Evolutionary conservation across 1,284 basidiomycete genomes (phyloP), one percentile per base, ranked within the genome.

Genomic region (Paramarasmius palmivorus): DNA sequence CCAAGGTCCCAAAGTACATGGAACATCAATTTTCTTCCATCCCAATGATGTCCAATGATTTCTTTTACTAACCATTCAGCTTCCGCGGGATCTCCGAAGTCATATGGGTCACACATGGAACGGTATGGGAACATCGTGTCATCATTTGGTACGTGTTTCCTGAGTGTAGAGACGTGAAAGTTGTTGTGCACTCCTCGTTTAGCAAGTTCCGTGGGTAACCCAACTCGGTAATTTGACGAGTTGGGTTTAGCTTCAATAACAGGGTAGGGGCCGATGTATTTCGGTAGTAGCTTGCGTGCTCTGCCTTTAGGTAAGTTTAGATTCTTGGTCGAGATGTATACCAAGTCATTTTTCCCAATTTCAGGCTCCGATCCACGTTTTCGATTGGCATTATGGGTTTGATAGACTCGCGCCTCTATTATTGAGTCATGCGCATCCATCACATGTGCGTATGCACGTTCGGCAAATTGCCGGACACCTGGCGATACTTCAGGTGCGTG

Each of bases 261-360:
- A 3, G 55, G 45, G 49, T 65, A 72, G 1, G 67, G 71, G 3
- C 71, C 69, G 34, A 69, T 59, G 51, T 55, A 71, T 44, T 63
- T 63, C 0, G 68, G 70, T 3, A 57, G 26, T 1, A 72, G 56
- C 51, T 72, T 72, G 0, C 45, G 14, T 2, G 62, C 60, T 1
- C 58, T 38, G 1, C 61, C 62, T 46, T 69, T 70, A 0, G 62
- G 68, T 4, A 73, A 39, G 7, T 52, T 53, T 2, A 71, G 57
- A 40, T 72, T 68, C 50, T 63, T 57, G 0, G 63, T 69, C 1
- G 62, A 67, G 9, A 72, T 26, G 39, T 69, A 73, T 0, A 70
- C 68, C 3, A 63, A 17, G 23, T 62, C 55, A 0, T 63, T 63
- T 14, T 48, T 54, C 19, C 50, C 14, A 29, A 64, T 61, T 2